These are phyloP conservation scores for Heritiera littoralis DNA, from an alignment of 345 rosid species.

Conservation along the genomic window DNA sequence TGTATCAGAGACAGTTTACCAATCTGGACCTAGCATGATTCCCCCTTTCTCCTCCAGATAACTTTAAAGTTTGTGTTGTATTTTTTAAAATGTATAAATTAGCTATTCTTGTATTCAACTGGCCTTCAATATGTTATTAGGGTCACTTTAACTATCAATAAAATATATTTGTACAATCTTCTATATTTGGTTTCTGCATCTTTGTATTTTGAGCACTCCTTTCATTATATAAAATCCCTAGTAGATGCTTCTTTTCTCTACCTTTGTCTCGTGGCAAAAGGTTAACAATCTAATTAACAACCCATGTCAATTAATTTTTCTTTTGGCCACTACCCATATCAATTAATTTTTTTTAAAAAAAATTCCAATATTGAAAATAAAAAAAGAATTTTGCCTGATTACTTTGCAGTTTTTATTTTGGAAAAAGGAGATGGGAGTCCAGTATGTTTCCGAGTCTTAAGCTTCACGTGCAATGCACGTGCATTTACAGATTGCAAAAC, in stretches of 20 bases:
- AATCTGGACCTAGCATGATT: neutral
- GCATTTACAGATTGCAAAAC: neutral
- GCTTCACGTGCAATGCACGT: neutral
- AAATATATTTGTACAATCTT: neutral
- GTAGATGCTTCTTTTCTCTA: neutral
- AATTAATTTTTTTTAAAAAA: too few species aligned
- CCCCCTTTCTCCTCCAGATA: too few species aligned
- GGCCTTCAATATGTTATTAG: neutral
- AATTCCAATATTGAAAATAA: too few species aligned
- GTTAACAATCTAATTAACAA: neutral
- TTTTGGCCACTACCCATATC: too few species aligned
- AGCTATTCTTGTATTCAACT: neutral
- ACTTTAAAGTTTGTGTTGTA: conserved; percentile 4
- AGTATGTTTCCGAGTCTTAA: neutral
- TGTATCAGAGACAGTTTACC: neutral
- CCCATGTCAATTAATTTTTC: too few species aligned
- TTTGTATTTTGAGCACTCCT: neutral
- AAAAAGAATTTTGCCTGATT: neutral
- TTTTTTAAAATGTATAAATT: neutral
- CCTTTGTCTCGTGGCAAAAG: neutral
- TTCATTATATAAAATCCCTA: neutral
- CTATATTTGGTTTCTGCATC: neutral
- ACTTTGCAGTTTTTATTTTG: neutral
- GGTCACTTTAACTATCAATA: neutral
- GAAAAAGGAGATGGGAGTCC: neutral